Conservation (phyloP, 768 basidiomycete species). For the Amanita rubescens region DNA sequence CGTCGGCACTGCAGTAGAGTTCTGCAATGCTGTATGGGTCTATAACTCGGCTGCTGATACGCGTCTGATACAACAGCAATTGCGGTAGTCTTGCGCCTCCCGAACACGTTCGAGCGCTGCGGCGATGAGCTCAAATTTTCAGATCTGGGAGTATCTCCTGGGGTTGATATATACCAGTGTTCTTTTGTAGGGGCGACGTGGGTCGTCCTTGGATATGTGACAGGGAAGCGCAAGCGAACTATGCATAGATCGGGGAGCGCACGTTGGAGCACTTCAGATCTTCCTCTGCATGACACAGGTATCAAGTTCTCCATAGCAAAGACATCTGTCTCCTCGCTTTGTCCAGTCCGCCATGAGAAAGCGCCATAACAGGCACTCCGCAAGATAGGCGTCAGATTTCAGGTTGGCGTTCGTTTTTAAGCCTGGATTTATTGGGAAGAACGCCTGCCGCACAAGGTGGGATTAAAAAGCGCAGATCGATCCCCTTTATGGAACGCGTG, state of each 20-base stretch:
- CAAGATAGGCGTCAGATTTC: neutral
- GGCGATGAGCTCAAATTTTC: neutral
- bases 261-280: neutral
- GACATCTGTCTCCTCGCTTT: neutral
- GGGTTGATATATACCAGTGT: neutral
- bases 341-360: neutral
- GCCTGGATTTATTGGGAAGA: neutral
- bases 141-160: neutral
- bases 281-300: neutral
- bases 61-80: too few species aligned
- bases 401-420: neutral
- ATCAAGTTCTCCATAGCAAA: neutral
- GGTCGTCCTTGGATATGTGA: neutral
- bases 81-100: too few species aligned
- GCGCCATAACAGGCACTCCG: neutral
- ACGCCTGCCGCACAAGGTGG: neutral
- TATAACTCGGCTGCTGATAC: too few species aligned
- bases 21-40: too few species aligned
- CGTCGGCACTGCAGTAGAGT: too few species aligned
- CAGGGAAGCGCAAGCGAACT: neutral
- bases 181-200: neutral
- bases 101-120: too few species aligned
- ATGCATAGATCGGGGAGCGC: neutral
- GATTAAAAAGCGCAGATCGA: slow-evolving; percentile 3
- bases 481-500: neutral